Evolutionary conservation across 116 monocot species (phyloP).

Genomic region (Trichopus zeylanicus): DNA sequence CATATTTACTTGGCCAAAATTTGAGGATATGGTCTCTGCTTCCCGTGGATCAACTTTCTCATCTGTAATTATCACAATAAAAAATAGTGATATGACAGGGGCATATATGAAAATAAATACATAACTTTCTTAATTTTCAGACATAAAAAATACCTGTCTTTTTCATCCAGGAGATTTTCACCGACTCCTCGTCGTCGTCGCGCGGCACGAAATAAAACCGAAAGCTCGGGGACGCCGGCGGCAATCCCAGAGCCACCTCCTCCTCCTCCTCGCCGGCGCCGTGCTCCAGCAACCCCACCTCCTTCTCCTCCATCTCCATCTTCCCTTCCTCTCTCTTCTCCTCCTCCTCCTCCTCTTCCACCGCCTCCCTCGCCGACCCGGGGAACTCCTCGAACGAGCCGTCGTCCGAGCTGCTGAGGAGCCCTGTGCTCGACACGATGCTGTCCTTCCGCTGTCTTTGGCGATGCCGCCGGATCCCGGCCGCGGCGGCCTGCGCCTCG

Average conservation of each 20-base stretch:
- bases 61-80: too few species aligned
- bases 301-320: too few species aligned
- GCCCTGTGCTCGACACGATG: constrained; percentile 8
- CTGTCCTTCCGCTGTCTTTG: background rate
- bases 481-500: background rate
- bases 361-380: background rate
- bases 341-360: background rate
- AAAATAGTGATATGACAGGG: too few species aligned
- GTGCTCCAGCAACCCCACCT: too few species aligned
- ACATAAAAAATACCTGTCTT: too few species aligned
- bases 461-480: background rate
- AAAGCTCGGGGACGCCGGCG: constrained; percentile 9
- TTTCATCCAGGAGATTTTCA: background rate
- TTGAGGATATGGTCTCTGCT: too few species aligned
- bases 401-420: background rate
- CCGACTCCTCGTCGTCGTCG: background rate
- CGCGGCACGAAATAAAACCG: background rate
- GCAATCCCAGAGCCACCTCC: background rate
- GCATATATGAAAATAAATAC: too few species aligned
- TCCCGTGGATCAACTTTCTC: too few species aligned
- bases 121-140: too few species aligned
- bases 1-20: too few species aligned
- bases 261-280: background rate
- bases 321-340: too few species aligned
- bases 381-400: background rate